Conservation (phyloP, 164 flowering plant genomes). For the Sextonia rubra region DNA sequence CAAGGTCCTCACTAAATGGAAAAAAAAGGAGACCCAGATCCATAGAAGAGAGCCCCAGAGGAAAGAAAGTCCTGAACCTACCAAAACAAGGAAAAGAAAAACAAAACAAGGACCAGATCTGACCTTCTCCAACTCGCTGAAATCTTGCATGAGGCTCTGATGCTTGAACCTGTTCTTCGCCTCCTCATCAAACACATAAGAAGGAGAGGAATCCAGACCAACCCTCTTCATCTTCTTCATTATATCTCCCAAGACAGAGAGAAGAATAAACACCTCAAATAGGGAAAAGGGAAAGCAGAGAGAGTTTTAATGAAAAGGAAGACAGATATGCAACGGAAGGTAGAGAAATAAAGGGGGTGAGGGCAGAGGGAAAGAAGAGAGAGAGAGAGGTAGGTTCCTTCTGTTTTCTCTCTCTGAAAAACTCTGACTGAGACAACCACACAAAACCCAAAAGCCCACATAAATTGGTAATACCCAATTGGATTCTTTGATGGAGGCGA, state of each 20-base stretch:
- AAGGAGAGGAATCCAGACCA: slow-evolving; percentile 22
- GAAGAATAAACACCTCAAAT: slow-evolving; percentile 1
- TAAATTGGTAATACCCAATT: slow-evolving; percentile 40
- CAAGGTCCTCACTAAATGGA: not conserved
- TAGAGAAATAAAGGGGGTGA: not conserved
- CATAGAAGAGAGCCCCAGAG: not conserved
- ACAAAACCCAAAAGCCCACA: slow-evolving; percentile 42
- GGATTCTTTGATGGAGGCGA: slow-evolving; percentile 15
- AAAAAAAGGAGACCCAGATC: slow-evolving; percentile 24
- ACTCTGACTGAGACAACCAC: slow-evolving; percentile 45
- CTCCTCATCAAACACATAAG: slow-evolving; percentile 33
- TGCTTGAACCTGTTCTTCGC: slow-evolving; percentile 42
- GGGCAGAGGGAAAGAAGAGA: not conserved
- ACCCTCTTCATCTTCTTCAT: slow-evolving; percentile 57
- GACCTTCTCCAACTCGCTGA: slow-evolving; percentile 58
- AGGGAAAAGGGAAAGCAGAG: slow-evolving; percentile 13
- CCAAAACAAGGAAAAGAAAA: not conserved
- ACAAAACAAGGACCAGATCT: not conserved
- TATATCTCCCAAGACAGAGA: slow-evolving; percentile 5
- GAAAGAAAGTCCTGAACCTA: not conserved
- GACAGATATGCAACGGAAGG: not conserved
- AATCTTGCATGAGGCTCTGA: slow-evolving; percentile 71
- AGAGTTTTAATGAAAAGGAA: slow-evolving; percentile 4
- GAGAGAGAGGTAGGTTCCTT: slow-evolving; percentile 16
- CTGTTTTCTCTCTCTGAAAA: slow-evolving; percentile 38